Conservation (phyloP, 2,329 filamentous ascomycete genomes). For the Fusarium circinatum region DNA sequence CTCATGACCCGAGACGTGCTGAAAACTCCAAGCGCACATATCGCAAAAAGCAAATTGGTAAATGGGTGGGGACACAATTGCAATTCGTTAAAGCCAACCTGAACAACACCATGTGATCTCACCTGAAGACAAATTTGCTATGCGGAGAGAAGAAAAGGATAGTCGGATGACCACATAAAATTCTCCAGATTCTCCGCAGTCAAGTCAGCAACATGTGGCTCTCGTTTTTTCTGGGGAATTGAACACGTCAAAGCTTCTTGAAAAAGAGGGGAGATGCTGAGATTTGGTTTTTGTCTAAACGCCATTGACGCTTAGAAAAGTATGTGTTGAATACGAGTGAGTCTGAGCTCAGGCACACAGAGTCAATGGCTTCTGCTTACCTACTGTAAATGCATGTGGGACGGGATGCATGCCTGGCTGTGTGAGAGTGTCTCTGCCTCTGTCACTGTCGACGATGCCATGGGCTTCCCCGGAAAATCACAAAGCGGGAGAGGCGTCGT, state of each 20-base stretch:
- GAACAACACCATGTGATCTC: conserved; percentile 22
- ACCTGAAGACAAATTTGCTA: neutral
- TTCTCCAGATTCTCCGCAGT: conserved; percentile 28
- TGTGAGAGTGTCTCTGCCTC: neutral
- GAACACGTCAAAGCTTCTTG: conserved; percentile 17
- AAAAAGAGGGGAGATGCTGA: neutral
- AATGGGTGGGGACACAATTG: neutral
- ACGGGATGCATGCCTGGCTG: neutral
- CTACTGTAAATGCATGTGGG: neutral
- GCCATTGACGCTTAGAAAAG: conserved; percentile 37
- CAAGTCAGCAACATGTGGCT: conserved; percentile 14
- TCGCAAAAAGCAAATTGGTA: conserved; percentile 25
- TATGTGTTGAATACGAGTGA: neutral
- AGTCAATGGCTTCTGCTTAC: neutral
- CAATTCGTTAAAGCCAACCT: neutral
- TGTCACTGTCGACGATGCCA: neutral
- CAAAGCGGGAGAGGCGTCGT: conserved; percentile 41
- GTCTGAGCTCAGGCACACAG: conserved; percentile 21
- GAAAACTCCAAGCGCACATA: conserved; percentile 24
- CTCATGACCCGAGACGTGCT: conserved; percentile 14
- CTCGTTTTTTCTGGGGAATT: conserved; percentile 9
- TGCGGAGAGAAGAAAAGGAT: neutral
- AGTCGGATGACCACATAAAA: conserved; percentile 9
- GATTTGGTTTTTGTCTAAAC: conserved; percentile 27
- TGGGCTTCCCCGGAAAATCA: conserved; percentile 36